Base-by-base conservation (phyloP, 1,284 basidiomycete species). In the Apiotrichum akiyoshidainum region DNA sequence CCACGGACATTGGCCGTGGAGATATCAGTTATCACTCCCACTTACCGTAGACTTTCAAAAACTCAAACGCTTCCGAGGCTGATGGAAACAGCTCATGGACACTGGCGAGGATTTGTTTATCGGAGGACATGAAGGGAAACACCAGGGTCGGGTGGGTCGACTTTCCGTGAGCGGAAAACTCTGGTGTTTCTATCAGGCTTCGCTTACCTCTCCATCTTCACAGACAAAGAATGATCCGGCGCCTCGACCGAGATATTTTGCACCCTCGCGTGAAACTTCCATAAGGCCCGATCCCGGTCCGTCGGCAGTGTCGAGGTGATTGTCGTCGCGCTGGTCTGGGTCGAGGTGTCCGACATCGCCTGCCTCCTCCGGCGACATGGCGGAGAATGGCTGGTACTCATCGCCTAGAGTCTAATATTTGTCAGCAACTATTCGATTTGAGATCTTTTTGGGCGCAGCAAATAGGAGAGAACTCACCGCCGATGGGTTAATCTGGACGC, bases 211-310 rank as follows among this genome's bases (percentile, higher is more conserved):
- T 10, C 56, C 59, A 31, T 61, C 59, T 19, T 67, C 65, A 26
- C 58, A 59, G 10, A 65, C 48, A 40, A 65, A 63, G 17, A 67
- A 33, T 2, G 65, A 57, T 2, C 65, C 65, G 4, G 65, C 65
- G 9, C 65, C 65, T 8, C 65, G 49, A 16, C 65, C 65, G 11
- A 63, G 56, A 37, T 58, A 67, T 46, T 60, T 60, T 45, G 54
- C 47, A 9, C 61, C 61, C 22, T 63, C 58, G 6, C 58, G 46
- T 9, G 51, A 52, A 6, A 56, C 54, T 37, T 63, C 61, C 31
- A 63, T 57, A 11, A 58, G 42, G 16, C 61, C 61, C 0, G 53
- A 31, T 0, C 58, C 58, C 0, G 61, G 56, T 5, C 58, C 56
- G 7, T 54, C 54, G 13, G 61, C 58, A 1, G 61, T 55, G 22